These are phyloP conservation scores for Penicillium herquei DNA, from an alignment of 495 filamentous ascomycete species.

Conservation along the genomic window DNA sequence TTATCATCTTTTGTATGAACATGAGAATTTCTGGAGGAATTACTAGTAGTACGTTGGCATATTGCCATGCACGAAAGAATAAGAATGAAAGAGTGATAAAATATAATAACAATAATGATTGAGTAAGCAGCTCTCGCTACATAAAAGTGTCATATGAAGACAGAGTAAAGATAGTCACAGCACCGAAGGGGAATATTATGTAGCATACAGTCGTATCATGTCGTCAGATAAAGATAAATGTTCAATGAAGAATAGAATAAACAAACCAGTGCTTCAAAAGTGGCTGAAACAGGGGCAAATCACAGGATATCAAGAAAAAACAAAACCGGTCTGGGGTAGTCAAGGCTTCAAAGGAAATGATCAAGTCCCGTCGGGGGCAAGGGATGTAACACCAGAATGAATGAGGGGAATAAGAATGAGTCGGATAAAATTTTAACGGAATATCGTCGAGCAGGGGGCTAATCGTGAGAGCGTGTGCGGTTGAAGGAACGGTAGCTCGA, in stretches of 20 bases:
- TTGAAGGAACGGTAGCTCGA: constrained; percentile 1
- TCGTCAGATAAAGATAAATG: constrained; percentile 28
- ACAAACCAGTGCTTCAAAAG: constrained; percentile 6
- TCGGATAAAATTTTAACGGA: constrained; percentile 4
- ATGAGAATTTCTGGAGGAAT: too few relatives aligned
- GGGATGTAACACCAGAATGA: too few relatives aligned
- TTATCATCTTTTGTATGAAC: too few relatives aligned
- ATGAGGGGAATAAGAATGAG: background rate
- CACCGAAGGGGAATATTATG: constrained; percentile 22
- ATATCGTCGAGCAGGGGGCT: background rate
- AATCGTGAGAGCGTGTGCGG: constrained; percentile 17
- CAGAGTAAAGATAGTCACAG: constrained; percentile 6
- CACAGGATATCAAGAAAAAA: constrained; percentile 5
- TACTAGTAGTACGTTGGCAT: too few relatives aligned
- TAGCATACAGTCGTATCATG: constrained; percentile 35
- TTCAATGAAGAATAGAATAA: constrained; percentile 25
- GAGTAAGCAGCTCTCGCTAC: constrained; percentile 2
- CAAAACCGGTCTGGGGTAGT: constrained; percentile 3
- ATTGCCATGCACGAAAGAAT: too few relatives aligned
- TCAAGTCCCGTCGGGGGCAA: too few relatives aligned
- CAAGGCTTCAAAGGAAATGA: constrained; percentile 1
- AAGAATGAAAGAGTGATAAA: background rate
- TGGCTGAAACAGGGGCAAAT: background rate
- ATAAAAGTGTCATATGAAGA: background rate
- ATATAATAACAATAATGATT: constrained; percentile 6